Conservation (phyloP, 345 rosid genomes). For the Salix koriyanagi region DNA sequence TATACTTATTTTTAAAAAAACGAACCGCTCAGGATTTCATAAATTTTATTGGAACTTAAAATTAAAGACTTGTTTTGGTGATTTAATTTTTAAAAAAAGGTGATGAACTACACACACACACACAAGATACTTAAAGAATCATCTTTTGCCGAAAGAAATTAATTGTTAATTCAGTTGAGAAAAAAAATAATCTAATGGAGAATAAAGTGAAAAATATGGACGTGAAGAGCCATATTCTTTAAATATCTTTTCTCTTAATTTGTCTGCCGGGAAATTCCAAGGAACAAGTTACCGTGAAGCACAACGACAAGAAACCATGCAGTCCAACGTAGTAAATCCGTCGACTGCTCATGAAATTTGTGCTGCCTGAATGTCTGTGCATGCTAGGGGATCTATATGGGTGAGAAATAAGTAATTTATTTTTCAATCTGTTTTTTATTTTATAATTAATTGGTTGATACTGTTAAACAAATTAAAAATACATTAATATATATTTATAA, state of each 20-base stretch:
- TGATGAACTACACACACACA: neutral
- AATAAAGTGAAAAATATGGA: conserved; percentile 7
- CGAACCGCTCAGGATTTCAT: no score
- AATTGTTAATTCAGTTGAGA: neutral
- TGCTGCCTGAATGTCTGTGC: neutral
- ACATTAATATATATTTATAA: no score
- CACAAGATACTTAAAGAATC: neutral
- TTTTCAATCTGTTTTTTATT: no score
- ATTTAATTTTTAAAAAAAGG: neutral
- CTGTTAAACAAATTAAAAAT: no score
- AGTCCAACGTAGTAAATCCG: neutral
- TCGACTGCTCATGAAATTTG: neutral
- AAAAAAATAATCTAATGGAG: neutral
- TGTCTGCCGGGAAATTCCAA: neutral
- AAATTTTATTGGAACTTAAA: no score
- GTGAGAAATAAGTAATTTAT: neutral
- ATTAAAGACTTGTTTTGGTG: neutral
- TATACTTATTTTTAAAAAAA: no score
- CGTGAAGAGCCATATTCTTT: neutral
- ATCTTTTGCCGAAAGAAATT: neutral
- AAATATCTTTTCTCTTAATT: neutral
- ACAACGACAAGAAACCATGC: neutral
- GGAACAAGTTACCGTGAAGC: neutral
- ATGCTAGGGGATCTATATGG: neutral
- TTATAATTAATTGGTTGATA: no score